These are phyloP conservation scores for Chlorencoelia australis DNA, from an alignment of 2,329 filamentous ascomycete genomes.

Conservation along the genomic window DNA sequence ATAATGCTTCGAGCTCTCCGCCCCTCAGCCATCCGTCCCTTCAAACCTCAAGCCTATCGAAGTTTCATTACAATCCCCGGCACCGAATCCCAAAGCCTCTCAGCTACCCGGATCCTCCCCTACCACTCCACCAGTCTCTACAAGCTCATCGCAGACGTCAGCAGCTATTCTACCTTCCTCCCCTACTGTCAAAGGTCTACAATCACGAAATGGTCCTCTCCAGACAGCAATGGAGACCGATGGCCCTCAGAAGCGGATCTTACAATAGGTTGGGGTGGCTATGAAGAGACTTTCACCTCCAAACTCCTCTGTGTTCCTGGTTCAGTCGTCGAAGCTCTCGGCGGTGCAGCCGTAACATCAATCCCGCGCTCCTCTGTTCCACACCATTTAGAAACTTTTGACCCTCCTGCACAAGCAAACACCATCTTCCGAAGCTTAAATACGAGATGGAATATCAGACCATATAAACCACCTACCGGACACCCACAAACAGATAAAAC, in stretches of 20 bases:
- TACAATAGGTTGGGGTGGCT: slow-evolving; percentile 73
- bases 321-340: slow-evolving; percentile 66
- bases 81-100: slow-evolving; percentile 49
- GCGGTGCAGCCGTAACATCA: slow-evolving; percentile 43
- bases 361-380: slow-evolving; percentile 32
- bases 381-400: slow-evolving; percentile 31
- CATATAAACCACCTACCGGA: slow-evolving; percentile 35
- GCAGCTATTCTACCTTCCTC: slow-evolving; percentile 77
- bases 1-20: slow-evolving; percentile 16
- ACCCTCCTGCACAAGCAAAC: slow-evolving; percentile 32
- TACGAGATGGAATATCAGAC: slow-evolving; percentile 58
- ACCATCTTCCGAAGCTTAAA: slow-evolving; percentile 56
- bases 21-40: slow-evolving; percentile 12
- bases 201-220: slow-evolving; percentile 63
- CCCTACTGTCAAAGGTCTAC: slow-evolving; percentile 74
- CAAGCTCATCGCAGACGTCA: slow-evolving; percentile 77
- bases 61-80: slow-evolving; percentile 32
- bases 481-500: slow-evolving; percentile 24
- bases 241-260: slow-evolving; percentile 72
- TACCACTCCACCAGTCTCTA: slow-evolving; percentile 66
- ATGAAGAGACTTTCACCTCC: slow-evolving; percentile 77
- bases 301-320: slow-evolving; percentile 68
- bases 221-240: slow-evolving; percentile 35
- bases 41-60: slow-evolving; percentile 27
- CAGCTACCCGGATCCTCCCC: slow-evolving; percentile 65